Evolutionary conservation across 352 stramenopile genomes (phyloP), one percentile per base, ranked within the genome.

Genomic region (Aphanomyces cochlioides): DNA sequence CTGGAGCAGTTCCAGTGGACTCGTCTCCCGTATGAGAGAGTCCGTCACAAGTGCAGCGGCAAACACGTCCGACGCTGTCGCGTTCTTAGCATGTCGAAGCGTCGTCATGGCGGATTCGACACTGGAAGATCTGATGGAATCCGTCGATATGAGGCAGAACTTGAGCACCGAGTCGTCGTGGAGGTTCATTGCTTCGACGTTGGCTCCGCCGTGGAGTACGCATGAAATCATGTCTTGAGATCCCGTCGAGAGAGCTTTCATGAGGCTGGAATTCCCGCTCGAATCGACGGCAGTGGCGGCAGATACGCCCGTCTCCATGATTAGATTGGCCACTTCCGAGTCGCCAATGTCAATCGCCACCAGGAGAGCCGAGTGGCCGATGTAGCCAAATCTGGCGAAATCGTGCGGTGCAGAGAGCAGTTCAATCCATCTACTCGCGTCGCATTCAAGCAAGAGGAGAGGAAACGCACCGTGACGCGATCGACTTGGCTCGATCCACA

Each of bases 101-200:
- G 37, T 77, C 67, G 43, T 68, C 66, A 74, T 67, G 39, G 56
- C 28, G 59, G 10, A n/a, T 58, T 67, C 38, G 47, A 67, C 17
- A 12, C 21, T 34, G 5, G 37, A 19, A 4, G 37, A 47, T 15
- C 58, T 53, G 13, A 72, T 13, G 4, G 12, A 17, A 5, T n/a
- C 8, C 3, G 81, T 75, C 3, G 81, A 79, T 1, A 79, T 67
- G 4, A 92, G 48, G 0, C 76, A 74, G 61, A 79, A 92, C 7
- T 74, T 79, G 81, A 85, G 90, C 1, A 90, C 84, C 0, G 73
- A 75, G 5, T 87, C 41, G n/a, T 89, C 84, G 43, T 88, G 80
- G 0, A 58, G 72, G 1, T 83, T 90, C 28, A 90, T 86, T 5
- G 81, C 78, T 56, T 92, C 76, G 6, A 91, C 58, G 15, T 81